Base-by-base conservation (phyloP, 2,329 filamentous ascomycete species). In the Alternaria atra region DNA sequence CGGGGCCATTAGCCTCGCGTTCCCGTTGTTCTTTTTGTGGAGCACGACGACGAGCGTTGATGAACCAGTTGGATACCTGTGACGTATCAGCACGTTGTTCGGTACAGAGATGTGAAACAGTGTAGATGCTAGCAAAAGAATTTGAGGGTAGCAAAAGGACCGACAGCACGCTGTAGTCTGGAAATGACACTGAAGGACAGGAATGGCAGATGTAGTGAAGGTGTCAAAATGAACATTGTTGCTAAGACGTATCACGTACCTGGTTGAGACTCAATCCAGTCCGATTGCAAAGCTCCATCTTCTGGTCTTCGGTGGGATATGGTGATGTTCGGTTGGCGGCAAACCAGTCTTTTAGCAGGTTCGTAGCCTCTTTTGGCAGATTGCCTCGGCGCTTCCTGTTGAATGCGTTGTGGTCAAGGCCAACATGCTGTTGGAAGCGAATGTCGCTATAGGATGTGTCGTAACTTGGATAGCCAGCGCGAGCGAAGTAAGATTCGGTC, bases 251-350 rank as follows among this genome's bases (percentile, higher is more conserved):
- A 17, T 48, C 23, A 71, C 60, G 48, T 67, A 74, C 86, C 88
- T 82, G 84, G 87, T 90, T 94, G 82, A 96, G 90, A 55, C 91
- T 90, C 29, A 97, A 82, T 1, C 89, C 89, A 1, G 93, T 97
- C 72, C 88, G 84, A 47, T 86, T 85, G 84, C 93, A 92, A 48
- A 97, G 84, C 60, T 91, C 87, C 73, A 94, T 88, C 79, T 97
- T 96, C 80, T 96, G 91, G 64, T 96, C 92, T 77, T 96, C 92
- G 5, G 89, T 93, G 1, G 93, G 93, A 75, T 97, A 97, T 0
- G 93, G 92, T 73, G 95, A 92, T 9, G 68, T 61, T 17, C 71
- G 56, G 55, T 78, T 73, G 29, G 65, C 61, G 3, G 52, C n/a
- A 67, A 96, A 94, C 93, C 93, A 97, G 0, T 87, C 83, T 55